Base-by-base conservation (phyloP, 306 rosid genomes). In the Citrullus mucosospermus region DNA sequence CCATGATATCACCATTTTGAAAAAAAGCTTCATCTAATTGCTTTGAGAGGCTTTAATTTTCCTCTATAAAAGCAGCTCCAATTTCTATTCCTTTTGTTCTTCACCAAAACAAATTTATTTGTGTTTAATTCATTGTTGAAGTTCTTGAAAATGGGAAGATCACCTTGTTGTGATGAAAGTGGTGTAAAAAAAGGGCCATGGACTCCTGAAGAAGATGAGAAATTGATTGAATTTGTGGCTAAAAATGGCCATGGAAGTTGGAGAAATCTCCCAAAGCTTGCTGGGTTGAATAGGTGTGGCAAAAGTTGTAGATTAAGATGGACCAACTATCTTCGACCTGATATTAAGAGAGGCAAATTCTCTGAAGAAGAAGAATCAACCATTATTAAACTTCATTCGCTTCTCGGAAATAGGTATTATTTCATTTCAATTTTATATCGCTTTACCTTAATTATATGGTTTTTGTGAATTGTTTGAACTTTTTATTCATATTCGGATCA, bases 181-280 rank as follows among this genome's bases (percentile, higher is more conserved):
- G 81, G 79, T 62, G 85, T 92, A 30, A 94, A 94, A 90, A 94
- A 94, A 87, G 98, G 98, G 82, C 98, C 96, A 82, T 94, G 98
- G 98, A 94, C 95, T 56, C 81, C 88, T 4, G 98, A 94, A 76
- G 97, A 94, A 88, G 98, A 94, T 80, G 81, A 89, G 82, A 92
- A 80, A 78, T 84, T 94, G 48, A 53, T 79, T 62, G 90, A 89
- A 78, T 84, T 88, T 58, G 88, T 94, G 69, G 84, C 18, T 36
- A 79, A 50, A 36, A 76, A 94, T 51, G 96, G 97, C 60, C 92
- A 88, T 79, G 98, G 96, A 71, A 90, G 87, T 75, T 94, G 98
- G 98, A 87, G 96, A 79, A 75, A 92, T 5, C 88, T 94, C 51
- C 84, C 98, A 22, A 89, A 92, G 88, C 90, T 80, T 41, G 94